Evolutionary conservation across 768 basidiomycete genomes (phyloP).

Genomic region (Boletus rex-veris): DNA sequence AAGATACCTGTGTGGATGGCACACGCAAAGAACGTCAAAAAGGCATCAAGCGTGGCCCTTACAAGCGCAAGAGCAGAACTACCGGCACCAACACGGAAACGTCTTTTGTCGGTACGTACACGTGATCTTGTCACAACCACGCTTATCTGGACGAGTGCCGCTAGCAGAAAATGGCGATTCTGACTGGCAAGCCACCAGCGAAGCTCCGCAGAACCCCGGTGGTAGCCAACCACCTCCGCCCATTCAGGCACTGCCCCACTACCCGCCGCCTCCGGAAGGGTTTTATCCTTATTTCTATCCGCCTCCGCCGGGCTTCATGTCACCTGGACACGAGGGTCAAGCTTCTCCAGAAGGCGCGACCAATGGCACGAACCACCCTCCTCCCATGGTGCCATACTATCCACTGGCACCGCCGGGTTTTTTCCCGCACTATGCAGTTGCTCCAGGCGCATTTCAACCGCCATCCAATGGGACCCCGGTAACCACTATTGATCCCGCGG

Average conservation of each 20-base stretch:
- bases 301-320: constrained; percentile 39
- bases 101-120: constrained; percentile 21
- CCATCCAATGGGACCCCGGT: constrained; percentile 25
- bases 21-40: constrained; percentile 63
- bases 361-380: constrained; percentile 29
- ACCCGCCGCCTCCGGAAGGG: constrained; percentile 39
- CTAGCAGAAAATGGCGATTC: constrained; percentile 27
- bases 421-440: constrained; percentile 35
- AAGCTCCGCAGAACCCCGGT: constrained; percentile 13
- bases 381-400: constrained; percentile 36
- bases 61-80: constrained; percentile 49
- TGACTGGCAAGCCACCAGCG: constrained; percentile 32
- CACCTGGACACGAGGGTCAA: constrained; percentile 37
- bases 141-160: constrained; percentile 13
- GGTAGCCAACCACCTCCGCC: constrained; percentile 24
- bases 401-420: constrained; percentile 39
- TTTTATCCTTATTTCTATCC: constrained; percentile 46
- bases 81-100: constrained; percentile 17
- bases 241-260: constrained; percentile 26
- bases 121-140: constrained; percentile 5
- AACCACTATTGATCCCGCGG: constrained; percentile 25
- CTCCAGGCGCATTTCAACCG: constrained; percentile 32
- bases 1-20: constrained; percentile 55
- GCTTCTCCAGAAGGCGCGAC: constrained; percentile 30
- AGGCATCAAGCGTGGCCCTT: constrained; percentile 55